Evolutionary conservation across 75 land plant genomes (phyloP).

Genomic region (Pinus albicaulis): DNA sequence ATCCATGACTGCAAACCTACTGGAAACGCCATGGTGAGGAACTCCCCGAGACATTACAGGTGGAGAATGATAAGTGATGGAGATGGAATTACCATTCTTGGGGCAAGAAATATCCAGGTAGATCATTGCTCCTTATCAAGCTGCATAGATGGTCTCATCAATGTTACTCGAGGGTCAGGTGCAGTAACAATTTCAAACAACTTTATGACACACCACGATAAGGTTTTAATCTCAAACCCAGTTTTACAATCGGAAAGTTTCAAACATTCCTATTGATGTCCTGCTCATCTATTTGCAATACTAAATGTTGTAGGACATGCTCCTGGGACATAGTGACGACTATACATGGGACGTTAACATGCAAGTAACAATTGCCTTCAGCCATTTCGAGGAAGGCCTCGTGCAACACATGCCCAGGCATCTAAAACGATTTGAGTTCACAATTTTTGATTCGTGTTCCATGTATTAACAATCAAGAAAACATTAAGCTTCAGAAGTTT

Average conservation of each 20-base stretch:
- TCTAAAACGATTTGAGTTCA: neutral
- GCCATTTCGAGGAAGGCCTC: constrained; percentile 69
- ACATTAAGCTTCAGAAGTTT: neutral
- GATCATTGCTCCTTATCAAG: too few species aligned
- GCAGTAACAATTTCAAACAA: too few species aligned
- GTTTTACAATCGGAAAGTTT: too few species aligned
- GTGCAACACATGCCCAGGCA: constrained; percentile 87
- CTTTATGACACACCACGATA: too few species aligned
- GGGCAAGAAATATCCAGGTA: too few species aligned
- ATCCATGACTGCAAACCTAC: constrained; percentile 24
- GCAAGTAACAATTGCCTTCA: constrained; percentile 80
- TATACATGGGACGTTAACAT: constrained; percentile 48
- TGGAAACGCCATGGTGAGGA: constrained; percentile 27
- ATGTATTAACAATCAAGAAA: neutral
- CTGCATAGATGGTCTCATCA: too few species aligned
- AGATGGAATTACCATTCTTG: constrained; percentile 14
- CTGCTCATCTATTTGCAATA: too few species aligned
- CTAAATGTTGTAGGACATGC: constrained; percentile 47
- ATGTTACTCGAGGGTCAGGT: too few species aligned
- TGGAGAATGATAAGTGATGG: constrained; percentile 38
- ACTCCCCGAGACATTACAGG: constrained; percentile 23
- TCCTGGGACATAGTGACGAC: constrained; percentile 58
- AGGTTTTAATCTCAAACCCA: too few species aligned
- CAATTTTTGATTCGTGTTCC: neutral
- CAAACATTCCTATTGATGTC: too few species aligned